Conservation (phyloP, 1,284 basidiomycete species). For the Testicularia cyperi region DNA sequence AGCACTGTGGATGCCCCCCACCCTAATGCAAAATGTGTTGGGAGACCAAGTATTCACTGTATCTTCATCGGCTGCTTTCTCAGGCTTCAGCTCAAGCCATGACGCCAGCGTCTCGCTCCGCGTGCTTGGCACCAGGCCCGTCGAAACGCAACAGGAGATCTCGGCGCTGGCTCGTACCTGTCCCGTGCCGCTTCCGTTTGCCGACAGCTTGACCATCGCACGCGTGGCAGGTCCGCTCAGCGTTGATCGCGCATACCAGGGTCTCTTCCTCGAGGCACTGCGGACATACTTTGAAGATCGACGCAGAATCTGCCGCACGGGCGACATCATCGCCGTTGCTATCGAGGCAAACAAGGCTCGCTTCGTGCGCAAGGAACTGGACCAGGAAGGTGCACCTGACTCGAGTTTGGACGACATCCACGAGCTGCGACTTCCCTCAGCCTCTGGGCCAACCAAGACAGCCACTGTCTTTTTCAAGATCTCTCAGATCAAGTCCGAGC, state of each 20-base stretch:
- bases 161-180: slow-evolving; percentile 34
- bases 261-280: slow-evolving; percentile 71
- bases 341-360: slow-evolving; percentile 65
- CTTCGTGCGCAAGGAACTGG: slow-evolving; percentile 35
- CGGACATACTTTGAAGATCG: slow-evolving; percentile 69
- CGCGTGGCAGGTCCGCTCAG: slow-evolving; percentile 80
- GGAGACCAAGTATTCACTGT: slow-evolving; percentile 18
- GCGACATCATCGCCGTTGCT: slow-evolving; percentile 76
- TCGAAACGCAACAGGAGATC: slow-evolving; percentile 12
- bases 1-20: slow-evolving; percentile 36
- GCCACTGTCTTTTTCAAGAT: slow-evolving; percentile 74
- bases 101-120: slow-evolving; percentile 7
- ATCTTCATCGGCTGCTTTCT: too few relatives aligned
- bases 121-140: slow-evolving; percentile 20
- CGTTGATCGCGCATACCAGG: slow-evolving; percentile 73
- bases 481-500: slow-evolving; percentile 73
- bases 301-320: slow-evolving; percentile 72
- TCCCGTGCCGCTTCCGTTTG: slow-evolving; percentile 51
- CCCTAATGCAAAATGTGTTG: slow-evolving; percentile 47
- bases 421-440: slow-evolving; percentile 24
- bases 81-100: too few relatives aligned
- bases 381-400: slow-evolving; percentile 31
- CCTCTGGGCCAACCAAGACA: slow-evolving; percentile 40
- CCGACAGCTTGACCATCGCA: slow-evolving; percentile 70
- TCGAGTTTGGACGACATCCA: slow-evolving; percentile 59